phyloP scores from a whole-genome alignment of 2,329 filamentous ascomycete species.

The Beauveria australis region DNA sequence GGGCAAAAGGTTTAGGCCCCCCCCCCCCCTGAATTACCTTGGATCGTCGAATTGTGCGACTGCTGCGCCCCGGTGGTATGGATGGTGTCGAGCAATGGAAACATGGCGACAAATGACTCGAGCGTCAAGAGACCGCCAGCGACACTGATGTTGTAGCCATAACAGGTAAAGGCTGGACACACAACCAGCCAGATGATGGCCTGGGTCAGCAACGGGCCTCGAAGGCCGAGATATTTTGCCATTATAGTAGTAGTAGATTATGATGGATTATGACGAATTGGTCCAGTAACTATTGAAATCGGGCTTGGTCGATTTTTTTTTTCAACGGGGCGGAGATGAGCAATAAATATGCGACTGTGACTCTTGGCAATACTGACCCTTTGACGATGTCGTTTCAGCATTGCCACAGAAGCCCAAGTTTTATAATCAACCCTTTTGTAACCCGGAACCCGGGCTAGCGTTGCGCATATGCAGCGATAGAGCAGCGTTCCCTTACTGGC shows the following conservation, averaged over 20 bases:
- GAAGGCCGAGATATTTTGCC: conserved; percentile 25
- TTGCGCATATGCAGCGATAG: background rate
- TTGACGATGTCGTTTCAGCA: background rate
- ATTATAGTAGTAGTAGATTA: background rate
- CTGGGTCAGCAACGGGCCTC: conserved; percentile 26
- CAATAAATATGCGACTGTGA: background rate
- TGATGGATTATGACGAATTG: background rate
- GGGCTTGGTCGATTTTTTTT: background rate
- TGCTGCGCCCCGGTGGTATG: conserved; percentile 31
- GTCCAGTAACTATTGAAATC: background rate
- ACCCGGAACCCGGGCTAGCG: background rate
- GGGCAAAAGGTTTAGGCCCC: background rate
- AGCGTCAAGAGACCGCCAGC: conserved; percentile 64
- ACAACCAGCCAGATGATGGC: conserved; percentile 35
- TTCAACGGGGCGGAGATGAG: background rate
- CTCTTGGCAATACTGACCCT: background rate
- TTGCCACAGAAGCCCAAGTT: background rate
- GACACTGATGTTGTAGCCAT: conserved; percentile 57
- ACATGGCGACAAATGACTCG: conserved; percentile 46
- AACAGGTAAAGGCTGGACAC: conserved; percentile 35
- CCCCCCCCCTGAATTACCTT: conserved; percentile 18
- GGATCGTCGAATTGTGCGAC: conserved; percentile 36
- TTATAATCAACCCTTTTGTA: background rate
- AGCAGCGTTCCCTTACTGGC: background rate
- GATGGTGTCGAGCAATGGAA: conserved; percentile 41